Evolutionary conservation across 108 stramenopile genomes (phyloP).

Genomic region (Pelagomonas calceolata): DNA sequence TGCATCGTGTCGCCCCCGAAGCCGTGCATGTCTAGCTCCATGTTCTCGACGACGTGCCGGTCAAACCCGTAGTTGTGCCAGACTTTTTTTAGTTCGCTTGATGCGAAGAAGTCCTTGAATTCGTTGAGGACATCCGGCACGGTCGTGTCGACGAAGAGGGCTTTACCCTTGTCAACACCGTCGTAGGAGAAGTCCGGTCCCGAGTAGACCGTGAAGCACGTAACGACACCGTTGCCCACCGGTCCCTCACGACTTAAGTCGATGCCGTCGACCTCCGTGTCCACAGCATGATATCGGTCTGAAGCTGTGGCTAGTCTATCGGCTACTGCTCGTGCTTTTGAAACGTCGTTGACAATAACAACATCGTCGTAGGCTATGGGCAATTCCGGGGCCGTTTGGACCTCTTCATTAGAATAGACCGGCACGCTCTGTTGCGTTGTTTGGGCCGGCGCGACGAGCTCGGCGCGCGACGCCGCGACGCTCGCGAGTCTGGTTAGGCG

Average conservation of each 20-base stretch:
- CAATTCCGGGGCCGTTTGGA: no score
- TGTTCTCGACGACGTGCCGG: slow-evolving; percentile 92
- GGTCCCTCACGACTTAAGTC: slow-evolving; percentile 70
- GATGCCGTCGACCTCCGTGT: slow-evolving; percentile 97
- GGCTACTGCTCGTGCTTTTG: no score
- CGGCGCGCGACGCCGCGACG: no score
- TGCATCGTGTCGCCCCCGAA: slow-evolving; percentile 97
- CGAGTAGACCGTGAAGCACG: slow-evolving; percentile 75
- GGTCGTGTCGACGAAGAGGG: slow-evolving; percentile 80
- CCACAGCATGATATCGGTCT: slow-evolving; percentile 73
- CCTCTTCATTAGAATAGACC: no score
- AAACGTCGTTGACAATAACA: no score
- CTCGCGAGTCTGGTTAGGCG: no score
- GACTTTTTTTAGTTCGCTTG: slow-evolving; percentile 56
- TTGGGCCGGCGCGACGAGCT: no score
- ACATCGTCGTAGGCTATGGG: no score
- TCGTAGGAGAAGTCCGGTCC: slow-evolving; percentile 82
- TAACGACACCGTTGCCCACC: slow-evolving; percentile 90
- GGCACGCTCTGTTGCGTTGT: no score
- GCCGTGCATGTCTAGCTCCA: slow-evolving; percentile 66
- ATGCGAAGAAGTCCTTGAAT: slow-evolving; percentile 74
- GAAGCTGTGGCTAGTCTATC: no score
- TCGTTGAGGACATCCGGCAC: slow-evolving; percentile 65
- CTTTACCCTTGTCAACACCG: slow-evolving; percentile 44
- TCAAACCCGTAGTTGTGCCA: slow-evolving; percentile 99